Base-by-base conservation (phyloP, 2,329 filamentous ascomycete species). In the Talaromyces sp. region DNA sequence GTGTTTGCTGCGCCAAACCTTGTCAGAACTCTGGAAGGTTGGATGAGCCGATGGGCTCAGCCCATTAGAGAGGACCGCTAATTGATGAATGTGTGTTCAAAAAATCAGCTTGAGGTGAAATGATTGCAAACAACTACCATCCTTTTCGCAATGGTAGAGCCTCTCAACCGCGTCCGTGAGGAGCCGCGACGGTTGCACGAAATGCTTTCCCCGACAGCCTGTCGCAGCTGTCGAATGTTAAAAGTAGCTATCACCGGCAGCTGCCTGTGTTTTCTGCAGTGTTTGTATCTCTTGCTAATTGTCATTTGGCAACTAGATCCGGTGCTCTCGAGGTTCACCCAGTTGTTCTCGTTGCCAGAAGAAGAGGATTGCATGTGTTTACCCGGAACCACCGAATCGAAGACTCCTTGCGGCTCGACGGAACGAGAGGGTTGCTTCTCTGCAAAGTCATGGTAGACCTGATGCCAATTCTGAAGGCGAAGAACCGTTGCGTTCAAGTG, bases 311-410 rank as follows among this genome's bases (percentile, higher is more conserved):
- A 33, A 5, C 5, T 57, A 57, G 56, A 57, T 57, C 9, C 40
- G 56, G 47, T 57, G 56, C 28, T 57, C 56, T 47, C 56, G 56
- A 57, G 36, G 42, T 9, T 57, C n/a, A 33, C 56, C 56, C 6
- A 51, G 14, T 23, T 57, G 56, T 34, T 57, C 56, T 34, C 56
- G 56, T 16, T 57, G 56, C 30, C 56, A 47, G 42, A 57, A 57
- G 42, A 57, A 57, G 31, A 51, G 10, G 42, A 51, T 51, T 4
- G 27, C 42, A 18, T 57, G 56, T 47, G 42, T 57, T 5, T 57
- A 57, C 51, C 56, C 56, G 14, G 56, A 57, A 27, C 56, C 56
- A 23, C 56, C 56, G 33, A 57, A 57, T 57, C 56, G 56, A 57
- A 57, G 30, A 9, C 47, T 57, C 14, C 56, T 57, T 18, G 56